Evolutionary conservation across 2,329 filamentous ascomycete species (phyloP).

Genomic region (Akanthomyces lecanii): DNA sequence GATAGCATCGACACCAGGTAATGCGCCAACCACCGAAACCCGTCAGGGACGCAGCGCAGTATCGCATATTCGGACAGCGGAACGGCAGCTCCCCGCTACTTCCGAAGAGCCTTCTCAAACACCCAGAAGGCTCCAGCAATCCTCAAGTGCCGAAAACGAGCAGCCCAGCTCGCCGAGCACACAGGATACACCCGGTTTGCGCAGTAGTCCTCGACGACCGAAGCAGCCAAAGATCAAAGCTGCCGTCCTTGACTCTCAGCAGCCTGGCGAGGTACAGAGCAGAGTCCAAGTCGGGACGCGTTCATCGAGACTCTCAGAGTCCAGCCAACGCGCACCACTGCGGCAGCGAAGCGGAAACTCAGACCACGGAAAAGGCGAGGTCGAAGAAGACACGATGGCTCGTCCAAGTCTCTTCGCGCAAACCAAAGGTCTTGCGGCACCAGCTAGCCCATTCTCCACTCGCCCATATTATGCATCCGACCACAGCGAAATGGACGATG

Average conservation of each 20-base stretch:
- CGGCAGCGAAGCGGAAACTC: constrained; percentile 15
- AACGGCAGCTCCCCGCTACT: not conserved
- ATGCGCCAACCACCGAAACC: not conserved
- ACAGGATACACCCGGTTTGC: constrained; percentile 13
- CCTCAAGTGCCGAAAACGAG: constrained; percentile 2
- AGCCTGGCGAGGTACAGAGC: not conserved
- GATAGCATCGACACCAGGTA: constrained; percentile 29
- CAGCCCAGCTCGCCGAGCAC: not conserved
- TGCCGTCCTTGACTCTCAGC: not conserved
- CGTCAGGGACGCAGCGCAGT: not conserved
- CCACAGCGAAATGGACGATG: constrained; percentile 24
- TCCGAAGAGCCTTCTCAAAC: not conserved
- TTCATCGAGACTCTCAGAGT: not conserved
- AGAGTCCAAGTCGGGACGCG: not conserved
- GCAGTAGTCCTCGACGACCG: constrained; percentile 13
- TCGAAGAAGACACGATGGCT: not conserved
- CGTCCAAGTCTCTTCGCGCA: constrained; percentile 16
- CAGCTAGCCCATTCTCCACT: constrained; percentile 18
- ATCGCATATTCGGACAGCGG: not conserved
- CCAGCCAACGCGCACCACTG: not conserved
- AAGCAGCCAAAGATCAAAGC: not conserved
- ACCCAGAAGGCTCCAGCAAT: not conserved
- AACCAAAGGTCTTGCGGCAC: constrained; percentile 12
- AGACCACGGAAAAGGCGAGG: not conserved
- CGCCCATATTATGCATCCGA: constrained; percentile 15